Evolutionary conservation across 768 basidiomycete species (phyloP), one percentile per base, ranked within the genome.

Genomic region (Sporobolomyces roseus): DNA sequence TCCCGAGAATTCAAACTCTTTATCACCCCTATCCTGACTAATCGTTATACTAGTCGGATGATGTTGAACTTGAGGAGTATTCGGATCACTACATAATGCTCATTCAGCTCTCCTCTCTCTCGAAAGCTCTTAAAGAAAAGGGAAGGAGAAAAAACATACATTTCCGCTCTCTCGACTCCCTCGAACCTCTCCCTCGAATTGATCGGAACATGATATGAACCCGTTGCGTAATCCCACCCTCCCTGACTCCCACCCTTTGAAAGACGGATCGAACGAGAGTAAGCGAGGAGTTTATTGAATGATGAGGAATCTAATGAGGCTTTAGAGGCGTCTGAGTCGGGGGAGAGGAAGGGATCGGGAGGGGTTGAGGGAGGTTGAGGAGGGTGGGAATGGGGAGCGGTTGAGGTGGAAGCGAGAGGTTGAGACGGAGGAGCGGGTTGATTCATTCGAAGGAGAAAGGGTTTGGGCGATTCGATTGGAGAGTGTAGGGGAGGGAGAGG

Each of bases 141-240:
- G 19, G 36, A 25, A n/a, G 35, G 41, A 36, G 53, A 27, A 35
- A 33, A 13, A 21, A 21, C 5, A 33, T 33, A 35, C 9, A 56
- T 13, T 56, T 25, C 38, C 54, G 36, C 33, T 54, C 52, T 4
- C 23, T 55, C 36, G 5, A 55, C 54, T 4, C 25, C n/a, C 25
- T 16, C 14, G 6, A 17, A 60, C 23, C 49, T 35, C 30, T 60
- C 29, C 29, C 7, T 7, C 17, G 58, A 60, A 10, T 3, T 4
- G 2, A 3, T 17, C 30, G 58, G 58, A 4, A 60, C 58, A 21
- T 60, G 58, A n/a, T 60, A 60, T 32, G 3, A 23, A 7, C 56
- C 41, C 2, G 56, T 58, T 23, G 56, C 38, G 27, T 58, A 58
- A 29, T 58, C 56, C 56, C 56, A 58, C 27, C 56, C 56, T 5